These are phyloP conservation scores for Penicillium sclerotigenum DNA, from an alignment of 2,329 filamentous ascomycete genomes.

Conservation along the genomic window DNA sequence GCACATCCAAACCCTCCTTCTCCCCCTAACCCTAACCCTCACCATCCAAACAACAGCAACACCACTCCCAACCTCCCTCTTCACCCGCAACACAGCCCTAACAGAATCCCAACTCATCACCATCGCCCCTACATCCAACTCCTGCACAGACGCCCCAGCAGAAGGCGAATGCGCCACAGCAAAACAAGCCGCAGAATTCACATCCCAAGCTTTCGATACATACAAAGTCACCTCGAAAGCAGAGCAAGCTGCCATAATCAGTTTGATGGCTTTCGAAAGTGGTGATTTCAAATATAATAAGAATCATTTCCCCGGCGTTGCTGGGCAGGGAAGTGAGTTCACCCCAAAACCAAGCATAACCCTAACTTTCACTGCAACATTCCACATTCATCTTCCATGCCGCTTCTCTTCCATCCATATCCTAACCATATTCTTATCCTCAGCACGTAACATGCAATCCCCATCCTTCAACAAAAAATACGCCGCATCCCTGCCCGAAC, in stretches of 20 bases:
- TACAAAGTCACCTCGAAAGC: slow-evolving; percentile 56
- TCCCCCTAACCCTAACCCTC: slow-evolving; percentile 17
- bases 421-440: neutral
- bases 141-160: slow-evolving; percentile 50
- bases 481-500: slow-evolving; percentile 46
- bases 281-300: slow-evolving; percentile 67
- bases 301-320: slow-evolving; percentile 56
- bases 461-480: slow-evolving; percentile 56
- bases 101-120: slow-evolving; percentile 30
- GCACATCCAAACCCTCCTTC: neutral
- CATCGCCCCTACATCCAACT: slow-evolving; percentile 57
- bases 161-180: slow-evolving; percentile 64
- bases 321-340: slow-evolving; percentile 63
- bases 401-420: neutral
- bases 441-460: slow-evolving; percentile 62
- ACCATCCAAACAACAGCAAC: slow-evolving; percentile 10
- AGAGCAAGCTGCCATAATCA: slow-evolving; percentile 67
- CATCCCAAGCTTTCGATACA: slow-evolving; percentile 55
- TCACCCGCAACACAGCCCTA: slow-evolving; percentile 12
- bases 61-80: slow-evolving; percentile 2
- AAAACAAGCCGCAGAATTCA: slow-evolving; percentile 55
- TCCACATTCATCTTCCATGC: neutral
- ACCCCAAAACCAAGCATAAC: neutral
- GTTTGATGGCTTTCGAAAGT: slow-evolving; percentile 70
- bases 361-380: neutral